Evolutionary conservation across 306 rosid species (phyloP), one percentile per base, ranked within the genome.

Genomic region (Trifolium subterraneum): DNA sequence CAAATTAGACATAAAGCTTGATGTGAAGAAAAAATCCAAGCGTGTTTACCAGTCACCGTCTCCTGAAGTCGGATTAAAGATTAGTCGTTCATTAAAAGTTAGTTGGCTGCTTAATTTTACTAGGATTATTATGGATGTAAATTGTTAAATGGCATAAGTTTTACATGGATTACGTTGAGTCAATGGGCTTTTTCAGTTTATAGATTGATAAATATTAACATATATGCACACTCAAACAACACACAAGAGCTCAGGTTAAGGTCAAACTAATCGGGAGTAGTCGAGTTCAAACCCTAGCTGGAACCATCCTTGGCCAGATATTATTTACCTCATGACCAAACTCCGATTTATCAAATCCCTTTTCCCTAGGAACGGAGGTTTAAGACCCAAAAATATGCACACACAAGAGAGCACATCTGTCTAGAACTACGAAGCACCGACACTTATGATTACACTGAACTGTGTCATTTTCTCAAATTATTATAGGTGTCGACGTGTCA

Each of bases 51-150:
- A 88, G 58, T 91, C 98, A 55, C 92, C 90, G 8, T 27, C 90
- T 64, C 97, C 94, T 33, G 98, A 91, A 93, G 96, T 93, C 11
- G 96, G 97, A 81, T 70, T 91, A 29, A 93, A 93, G 87, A 93
- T 93, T 68, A 91, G 98, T 64, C 93, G 98, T 47, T 89, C 98
- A 25, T 82, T 93, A 65, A 93, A 88, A 91, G 97, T 93, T 85
- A 86, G 98, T 90, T 83, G 50, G 80, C 78, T 71, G 35, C 82
- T 82, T 90, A 71, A 56, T 77, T 81, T 63, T 64, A 18, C 47
- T 19, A 23, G 72, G 44, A 38, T 29, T 27, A 10, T 38, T 56
- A 71, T 60, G 20, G 78, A 52, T 38, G 39, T 8, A 36, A 36
- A 36, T 36, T 36, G 10, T 36, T 36, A 7, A 8, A 1, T 36